phyloP scores from a whole-genome alignment of 2,329 filamentous ascomycete genomes.

The Fusarium sp. region DNA sequence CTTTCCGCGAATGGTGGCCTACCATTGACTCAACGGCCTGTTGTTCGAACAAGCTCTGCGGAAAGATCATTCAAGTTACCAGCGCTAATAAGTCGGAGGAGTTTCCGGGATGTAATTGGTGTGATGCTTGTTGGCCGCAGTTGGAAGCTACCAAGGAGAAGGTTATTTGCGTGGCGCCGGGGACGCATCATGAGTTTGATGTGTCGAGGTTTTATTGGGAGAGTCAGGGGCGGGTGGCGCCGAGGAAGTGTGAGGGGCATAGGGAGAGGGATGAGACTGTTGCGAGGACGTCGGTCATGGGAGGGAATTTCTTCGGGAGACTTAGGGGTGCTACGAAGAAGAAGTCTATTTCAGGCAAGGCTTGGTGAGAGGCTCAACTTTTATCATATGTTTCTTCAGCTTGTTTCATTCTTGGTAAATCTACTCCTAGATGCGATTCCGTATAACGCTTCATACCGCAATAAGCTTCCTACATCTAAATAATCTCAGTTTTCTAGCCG shows the following conservation, averaged over 20 bases:
- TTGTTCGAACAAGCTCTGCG: conserved; percentile 52
- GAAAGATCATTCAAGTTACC: conserved; percentile 42
- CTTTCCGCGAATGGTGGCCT: conserved; percentile 47
- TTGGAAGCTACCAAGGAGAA: conserved; percentile 34
- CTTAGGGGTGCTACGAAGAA: conserved; percentile 16
- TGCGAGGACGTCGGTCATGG: conserved; percentile 2
- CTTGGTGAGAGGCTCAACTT: no score
- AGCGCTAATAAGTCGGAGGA: conserved; percentile 32
- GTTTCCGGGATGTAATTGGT: conserved; percentile 44
- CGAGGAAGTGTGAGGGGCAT: conserved; percentile 35
- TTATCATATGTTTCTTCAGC: no score
- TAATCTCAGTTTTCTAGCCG: no score
- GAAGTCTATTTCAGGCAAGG: conserved; percentile 19
- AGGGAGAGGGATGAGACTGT: conserved; percentile 3
- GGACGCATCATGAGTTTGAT: conserved; percentile 43
- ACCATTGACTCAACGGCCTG: conserved; percentile 42
- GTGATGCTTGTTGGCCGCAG: conserved; percentile 46
- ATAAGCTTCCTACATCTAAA: no score
- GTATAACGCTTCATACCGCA: no score
- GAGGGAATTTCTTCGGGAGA: conserved; percentile 15
- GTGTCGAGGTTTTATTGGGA: conserved; percentile 48
- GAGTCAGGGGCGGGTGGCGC: conserved; percentile 42
- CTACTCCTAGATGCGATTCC: no score
- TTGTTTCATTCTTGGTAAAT: accelerated
- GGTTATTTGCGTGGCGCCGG: conserved; percentile 36